Evolutionary conservation across 352 stramenopile species (phyloP), one percentile per base, ranked within the genome.

Genomic region (Hyaloperonospora brassicae): DNA sequence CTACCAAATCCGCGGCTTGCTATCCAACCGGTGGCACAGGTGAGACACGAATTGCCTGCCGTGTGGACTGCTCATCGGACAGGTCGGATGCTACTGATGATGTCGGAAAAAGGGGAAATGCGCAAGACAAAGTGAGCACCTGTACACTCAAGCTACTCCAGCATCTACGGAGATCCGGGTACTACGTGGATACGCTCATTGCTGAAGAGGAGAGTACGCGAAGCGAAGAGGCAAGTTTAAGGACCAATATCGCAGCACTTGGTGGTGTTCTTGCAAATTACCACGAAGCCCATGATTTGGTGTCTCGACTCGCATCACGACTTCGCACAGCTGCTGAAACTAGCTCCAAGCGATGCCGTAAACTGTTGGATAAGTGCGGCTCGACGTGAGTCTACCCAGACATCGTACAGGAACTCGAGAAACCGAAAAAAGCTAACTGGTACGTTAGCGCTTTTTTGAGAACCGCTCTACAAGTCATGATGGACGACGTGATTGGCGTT

Each of bases 121-220:
- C 49, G 1, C 64, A 81, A 17, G 76, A 87, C 14, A 74, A 75
- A 31, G 60, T 81, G 53, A 60, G 68, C 17, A 68, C 35, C 6
- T 73, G 65, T 14, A 72, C 67, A 4, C n/a, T 72, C n/a, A 88
- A 88, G 48, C 43, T 89, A 40, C 43, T 87, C 10, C 76, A 86
- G 48, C 79, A 91, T 57, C 40, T 91, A 30, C 61, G 63, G 21
- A 67, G 77, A 9, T 84, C 76, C 10, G 59, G 57, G 9, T 66
- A 82, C 52, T 89, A 89, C 39, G 62, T 78, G 24, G 76, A 88
- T 46, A 88, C 82, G 31, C 66, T 91, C 6, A 65, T 65, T 23
- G 42, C 55, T n/a, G 66, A 78, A 57, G 67, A 77, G 17, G 66
- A 79, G 31, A 83, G 56, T 56, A 34, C 81, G 8, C 62, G 74